A percentile compares a stretch with the other conserved stretches of the same genome.
These are phyloP conservation scores for Fusarium devonianum DNA, from an alignment of 2,329 filamentous ascomycete species.

Conservation along the genomic window DNA sequence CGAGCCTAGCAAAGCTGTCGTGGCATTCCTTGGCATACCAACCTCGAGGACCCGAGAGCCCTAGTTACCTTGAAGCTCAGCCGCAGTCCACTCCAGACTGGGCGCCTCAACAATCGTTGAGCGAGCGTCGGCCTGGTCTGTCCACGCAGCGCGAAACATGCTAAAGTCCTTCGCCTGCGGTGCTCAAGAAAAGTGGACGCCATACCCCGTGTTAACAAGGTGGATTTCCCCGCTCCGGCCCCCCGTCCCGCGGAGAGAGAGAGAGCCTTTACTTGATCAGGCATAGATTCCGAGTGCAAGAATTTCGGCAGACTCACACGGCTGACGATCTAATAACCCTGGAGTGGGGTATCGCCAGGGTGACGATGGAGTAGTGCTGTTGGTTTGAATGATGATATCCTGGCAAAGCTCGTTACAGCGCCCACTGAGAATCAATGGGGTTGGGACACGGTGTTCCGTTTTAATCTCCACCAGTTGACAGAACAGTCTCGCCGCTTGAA, in stretches of 20 bases:
- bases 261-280: not conserved
- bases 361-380: not conserved
- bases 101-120: not conserved
- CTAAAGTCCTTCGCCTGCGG: not conserved
- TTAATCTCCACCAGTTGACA: too few species aligned
- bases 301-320: not conserved
- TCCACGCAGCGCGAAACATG: constrained; percentile 1
- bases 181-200: not conserved
- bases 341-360: too few species aligned
- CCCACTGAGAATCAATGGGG: too few species aligned
- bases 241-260: too few species aligned
- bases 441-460: too few species aligned
- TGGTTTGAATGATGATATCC: not conserved
- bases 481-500: too few species aligned
- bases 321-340: not conserved
- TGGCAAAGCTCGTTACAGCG: too few species aligned
- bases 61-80: not conserved
- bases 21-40: too few species aligned
- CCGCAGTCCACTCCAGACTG: not conserved
- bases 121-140: not conserved
- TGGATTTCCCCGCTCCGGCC: not conserved
- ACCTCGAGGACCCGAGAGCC: too few species aligned
- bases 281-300: not conserved
- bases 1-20: too few species aligned
- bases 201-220: not conserved